Evolutionary conservation across 495 filamentous ascomycete species (phyloP).

Genomic region (Podospora sp.): DNA sequence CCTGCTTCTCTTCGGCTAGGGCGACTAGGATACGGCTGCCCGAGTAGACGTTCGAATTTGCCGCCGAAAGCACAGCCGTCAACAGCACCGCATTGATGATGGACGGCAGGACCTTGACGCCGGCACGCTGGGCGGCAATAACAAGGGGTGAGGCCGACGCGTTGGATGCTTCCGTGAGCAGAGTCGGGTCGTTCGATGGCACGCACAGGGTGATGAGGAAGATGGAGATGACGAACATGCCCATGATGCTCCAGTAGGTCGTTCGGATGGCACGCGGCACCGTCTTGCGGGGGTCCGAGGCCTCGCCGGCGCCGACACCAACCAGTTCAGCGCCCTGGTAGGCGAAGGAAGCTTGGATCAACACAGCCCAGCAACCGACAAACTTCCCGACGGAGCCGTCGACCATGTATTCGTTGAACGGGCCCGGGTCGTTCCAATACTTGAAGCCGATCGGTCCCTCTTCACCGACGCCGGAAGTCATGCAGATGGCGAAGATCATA

Average conservation of each 20-base stretch:
- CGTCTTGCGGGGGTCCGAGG: slow-evolving; percentile 61
- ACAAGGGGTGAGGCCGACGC: slow-evolving; percentile 70
- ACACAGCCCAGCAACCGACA: slow-evolving; percentile 49
- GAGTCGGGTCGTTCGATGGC: slow-evolving; percentile 52
- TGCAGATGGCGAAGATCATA: slow-evolving; percentile 65
- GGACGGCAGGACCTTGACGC: slow-evolving; percentile 65
- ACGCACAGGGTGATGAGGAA: slow-evolving; percentile 71
- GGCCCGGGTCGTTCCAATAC: slow-evolving; percentile 70
- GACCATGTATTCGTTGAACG: slow-evolving; percentile 61
- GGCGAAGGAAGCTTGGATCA: slow-evolving; percentile 50
- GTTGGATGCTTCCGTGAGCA: slow-evolving; percentile 53
- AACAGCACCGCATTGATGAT: slow-evolving; percentile 74
- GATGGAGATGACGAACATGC: slow-evolving; percentile 68
- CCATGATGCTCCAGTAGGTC: slow-evolving; percentile 63
- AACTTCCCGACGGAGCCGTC: slow-evolving; percentile 48
- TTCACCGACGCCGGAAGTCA: slow-evolving; percentile 67
- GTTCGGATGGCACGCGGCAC: slow-evolving; percentile 53
- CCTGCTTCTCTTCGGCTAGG: slow-evolving; percentile 62
- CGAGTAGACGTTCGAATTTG: slow-evolving; percentile 61
- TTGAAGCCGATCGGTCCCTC: slow-evolving; percentile 69
- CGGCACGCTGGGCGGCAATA: slow-evolving; percentile 65
- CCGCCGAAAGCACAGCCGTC: slow-evolving; percentile 59
- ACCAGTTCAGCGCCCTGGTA: slow-evolving; percentile 63
- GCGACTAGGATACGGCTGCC: slow-evolving; percentile 67
- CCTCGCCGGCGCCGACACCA: slow-evolving; percentile 69